These are phyloP conservation scores for Camellia lanceoleosa DNA, from an alignment of 148 eudicot genomes.

Conservation along the genomic window DNA sequence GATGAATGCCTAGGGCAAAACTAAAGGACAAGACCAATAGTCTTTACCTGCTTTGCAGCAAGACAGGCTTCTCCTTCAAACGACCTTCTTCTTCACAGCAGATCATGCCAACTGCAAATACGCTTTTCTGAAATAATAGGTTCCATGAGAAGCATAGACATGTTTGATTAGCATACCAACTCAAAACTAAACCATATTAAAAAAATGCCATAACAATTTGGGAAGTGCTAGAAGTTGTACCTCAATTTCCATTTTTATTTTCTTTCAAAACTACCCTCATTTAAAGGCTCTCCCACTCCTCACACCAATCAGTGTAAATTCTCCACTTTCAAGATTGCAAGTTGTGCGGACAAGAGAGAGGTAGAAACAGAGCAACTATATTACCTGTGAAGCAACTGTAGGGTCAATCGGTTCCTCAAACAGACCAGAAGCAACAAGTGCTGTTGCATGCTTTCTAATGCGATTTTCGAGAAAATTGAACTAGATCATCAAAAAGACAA, in stretches of 20 bases:
- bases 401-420: constrained; percentile 85
- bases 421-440: constrained; percentile 58
- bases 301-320: not conserved
- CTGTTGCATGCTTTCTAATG: constrained; percentile 47
- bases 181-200: not conserved
- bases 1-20: not conserved
- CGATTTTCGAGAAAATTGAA: constrained; percentile 76
- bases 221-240: not conserved
- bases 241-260: not conserved
- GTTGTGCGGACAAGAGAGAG: not conserved
- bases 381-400: constrained; percentile 90
- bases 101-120: constrained; percentile 91
- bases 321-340: not conserved
- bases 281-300: not conserved
- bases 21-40: not conserved
- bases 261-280: not conserved
- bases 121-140: constrained; percentile 54
- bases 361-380: constrained; percentile 7
- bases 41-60: constrained; percentile 91
- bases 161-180: not conserved
- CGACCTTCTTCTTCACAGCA: constrained; percentile 96
- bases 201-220: not conserved
- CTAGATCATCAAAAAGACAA: constrained; percentile 33
- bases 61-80: constrained; percentile 80
- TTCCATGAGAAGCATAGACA: constrained; percentile 7